Conservation (phyloP, 768 basidiomycete species). For the Mycena latifolia region DNA sequence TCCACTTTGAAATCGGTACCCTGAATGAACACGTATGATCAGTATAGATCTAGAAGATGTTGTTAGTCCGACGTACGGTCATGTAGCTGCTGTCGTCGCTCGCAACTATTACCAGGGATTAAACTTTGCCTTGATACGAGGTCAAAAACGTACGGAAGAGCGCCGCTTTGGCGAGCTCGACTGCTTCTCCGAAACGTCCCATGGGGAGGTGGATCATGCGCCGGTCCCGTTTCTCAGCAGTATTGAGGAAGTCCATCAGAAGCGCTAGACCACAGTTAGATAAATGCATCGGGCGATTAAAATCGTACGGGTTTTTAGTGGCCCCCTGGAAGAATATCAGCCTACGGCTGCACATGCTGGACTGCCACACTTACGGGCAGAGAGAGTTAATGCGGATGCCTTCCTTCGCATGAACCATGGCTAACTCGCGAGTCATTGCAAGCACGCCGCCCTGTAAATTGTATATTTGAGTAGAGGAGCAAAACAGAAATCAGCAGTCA, state of each 20-base stretch:
- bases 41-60: conserved; percentile 3
- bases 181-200: conserved; percentile 97
- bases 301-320: conserved; percentile 90
- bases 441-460: conserved; percentile 88
- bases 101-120: conserved; percentile 67
- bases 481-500: conserved; percentile 21
- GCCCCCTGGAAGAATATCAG: conserved; percentile 69
- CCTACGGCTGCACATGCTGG: neutral
- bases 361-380: conserved; percentile 80
- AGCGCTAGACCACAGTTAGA: conserved; percentile 67
- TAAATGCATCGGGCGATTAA: conserved; percentile 20
- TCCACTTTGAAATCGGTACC: conserved; percentile 96
- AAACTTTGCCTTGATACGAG: neutral
- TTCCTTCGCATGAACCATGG: conserved; percentile 97
- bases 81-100: conserved; percentile 97
- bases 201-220: conserved; percentile 93
- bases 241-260: conserved; percentile 98
- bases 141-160: conserved; percentile 81
- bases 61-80: conserved; percentile 69
- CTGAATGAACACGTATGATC: conserved; percentile 49
- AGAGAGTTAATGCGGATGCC: conserved; percentile 96
- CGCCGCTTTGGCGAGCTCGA: conserved; percentile 94
- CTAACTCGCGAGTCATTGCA: conserved; percentile 97
- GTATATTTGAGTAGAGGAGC: conserved; percentile 9
- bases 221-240: conserved; percentile 93